A percentile compares a stretch with the other conserved stretches of the same genome.
Evolutionary conservation across 2,329 filamentous ascomycete genomes (phyloP).

Genomic region (Fusarium coicis): DNA sequence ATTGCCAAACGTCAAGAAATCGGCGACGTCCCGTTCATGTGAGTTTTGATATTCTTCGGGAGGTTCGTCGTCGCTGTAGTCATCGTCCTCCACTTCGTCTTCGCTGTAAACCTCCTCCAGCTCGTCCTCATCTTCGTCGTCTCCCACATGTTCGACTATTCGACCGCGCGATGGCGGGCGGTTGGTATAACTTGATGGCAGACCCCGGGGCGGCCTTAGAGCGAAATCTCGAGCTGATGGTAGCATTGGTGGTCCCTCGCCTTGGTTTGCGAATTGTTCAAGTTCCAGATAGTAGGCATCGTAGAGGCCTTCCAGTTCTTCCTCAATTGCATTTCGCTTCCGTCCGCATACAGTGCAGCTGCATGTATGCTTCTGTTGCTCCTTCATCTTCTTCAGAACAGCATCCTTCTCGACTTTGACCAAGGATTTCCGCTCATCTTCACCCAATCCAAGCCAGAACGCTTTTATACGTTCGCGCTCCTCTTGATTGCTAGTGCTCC

Average conservation of each 20-base stretch:
- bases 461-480: constrained; percentile 98
- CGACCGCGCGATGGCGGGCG: constrained; percentile 80
- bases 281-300: constrained; percentile 99
- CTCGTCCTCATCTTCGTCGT: constrained; percentile 66
- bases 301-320: constrained; percentile 96
- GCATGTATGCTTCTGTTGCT: constrained; percentile 99
- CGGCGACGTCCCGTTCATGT: constrained; percentile 74
- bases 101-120: constrained; percentile 63
- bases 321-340: constrained; percentile 96
- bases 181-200: constrained; percentile 67
- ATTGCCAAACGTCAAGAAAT: constrained; percentile 98
- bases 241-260: constrained; percentile 69
- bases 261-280: constrained; percentile 94
- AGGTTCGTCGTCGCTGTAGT: constrained; percentile 73
- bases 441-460: constrained; percentile 94
- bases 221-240: constrained; percentile 68
- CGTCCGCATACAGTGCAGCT: constrained; percentile 97
- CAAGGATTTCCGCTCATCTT: constrained; percentile 92
- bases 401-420: constrained; percentile 99
- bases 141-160: constrained; percentile 74
- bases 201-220: constrained; percentile 67
- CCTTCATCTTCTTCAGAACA: constrained; percentile 99
- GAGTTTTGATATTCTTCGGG: constrained; percentile 75
- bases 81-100: constrained; percentile 67
- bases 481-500: constrained; percentile 94